Evolutionary conservation across 345 rosid genomes (phyloP).

Genomic region (Hevea brasiliensis): DNA sequence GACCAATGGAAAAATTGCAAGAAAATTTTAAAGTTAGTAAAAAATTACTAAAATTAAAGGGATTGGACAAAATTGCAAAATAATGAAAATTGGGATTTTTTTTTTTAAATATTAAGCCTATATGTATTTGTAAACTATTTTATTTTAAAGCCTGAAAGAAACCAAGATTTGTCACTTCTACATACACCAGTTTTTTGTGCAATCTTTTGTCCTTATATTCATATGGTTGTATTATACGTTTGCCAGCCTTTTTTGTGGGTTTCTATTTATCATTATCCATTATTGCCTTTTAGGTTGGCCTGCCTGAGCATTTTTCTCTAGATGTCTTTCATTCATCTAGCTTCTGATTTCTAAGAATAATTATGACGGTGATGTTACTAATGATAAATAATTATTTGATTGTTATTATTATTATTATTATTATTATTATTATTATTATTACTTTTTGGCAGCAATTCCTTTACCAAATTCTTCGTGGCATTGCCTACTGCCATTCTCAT

Average conservation of each 20-base stretch:
- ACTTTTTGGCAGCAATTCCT: slow-evolving; percentile 66
- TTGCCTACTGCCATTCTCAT: slow-evolving; percentile 97
- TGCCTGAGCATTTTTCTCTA: background rate
- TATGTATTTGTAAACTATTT: no score
- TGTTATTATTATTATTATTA: slow-evolving; percentile 11
- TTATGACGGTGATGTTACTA: slow-evolving; percentile 12
- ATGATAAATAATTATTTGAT: slow-evolving; percentile 1
- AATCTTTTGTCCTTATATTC: background rate
- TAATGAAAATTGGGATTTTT: no score
- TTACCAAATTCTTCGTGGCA: slow-evolving; percentile 92
- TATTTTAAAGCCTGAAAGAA: background rate
- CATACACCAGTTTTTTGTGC: background rate
- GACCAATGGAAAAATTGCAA: no score
- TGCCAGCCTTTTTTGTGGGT: background rate
- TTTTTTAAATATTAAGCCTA: no score
- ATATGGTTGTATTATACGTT: background rate
- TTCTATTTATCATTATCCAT: background rate
- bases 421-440: background rate
- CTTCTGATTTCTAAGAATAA: background rate
- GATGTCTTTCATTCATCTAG: background rate
- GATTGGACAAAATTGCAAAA: no score
- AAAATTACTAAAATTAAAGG: no score
- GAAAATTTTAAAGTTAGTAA: no score
- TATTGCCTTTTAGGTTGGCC: background rate
- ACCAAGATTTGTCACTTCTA: background rate